Conservation (phyloP, 176 grass and related monocot species). For the Oryza meyeriana region DNA sequence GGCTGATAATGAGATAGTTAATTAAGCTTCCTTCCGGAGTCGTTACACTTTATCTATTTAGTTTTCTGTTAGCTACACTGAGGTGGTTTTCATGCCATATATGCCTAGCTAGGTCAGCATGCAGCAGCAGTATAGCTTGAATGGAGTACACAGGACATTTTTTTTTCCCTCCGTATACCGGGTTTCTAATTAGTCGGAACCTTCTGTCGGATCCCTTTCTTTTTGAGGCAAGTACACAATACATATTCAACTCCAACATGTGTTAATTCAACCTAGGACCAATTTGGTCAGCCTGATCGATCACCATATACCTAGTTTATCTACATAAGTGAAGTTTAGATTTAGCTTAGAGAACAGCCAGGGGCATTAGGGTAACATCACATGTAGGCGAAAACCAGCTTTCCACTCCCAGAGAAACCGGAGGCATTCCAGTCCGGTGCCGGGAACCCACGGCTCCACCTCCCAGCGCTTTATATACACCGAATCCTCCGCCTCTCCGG, state of each 20-base stretch:
- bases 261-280: conserved; percentile 9
- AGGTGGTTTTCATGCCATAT: not conserved
- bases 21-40: not conserved
- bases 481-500: not conserved
- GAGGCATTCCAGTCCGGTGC: conserved; percentile 29
- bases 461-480: conserved; percentile 42
- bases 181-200: not conserved
- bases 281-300: not conserved
- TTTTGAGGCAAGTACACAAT: conserved; percentile 17
- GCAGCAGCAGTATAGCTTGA: not conserved
- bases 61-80: not conserved
- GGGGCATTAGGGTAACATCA: not conserved
- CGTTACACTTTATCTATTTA: not conserved
- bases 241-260: not conserved
- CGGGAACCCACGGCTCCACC: conserved; percentile 35
- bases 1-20: not conserved
- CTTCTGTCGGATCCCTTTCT: conserved; percentile 9
- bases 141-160: not conserved
- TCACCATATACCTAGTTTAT: not conserved
- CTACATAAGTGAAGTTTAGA: not conserved
- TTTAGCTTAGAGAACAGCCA: not conserved
- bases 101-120: not conserved
- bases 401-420: conserved; percentile 44
- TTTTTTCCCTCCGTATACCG: not conserved
- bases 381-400: conserved; percentile 23